Conservation (phyloP, 2,329 filamentous ascomycete species). For the Penicillium oxalicum region DNA sequence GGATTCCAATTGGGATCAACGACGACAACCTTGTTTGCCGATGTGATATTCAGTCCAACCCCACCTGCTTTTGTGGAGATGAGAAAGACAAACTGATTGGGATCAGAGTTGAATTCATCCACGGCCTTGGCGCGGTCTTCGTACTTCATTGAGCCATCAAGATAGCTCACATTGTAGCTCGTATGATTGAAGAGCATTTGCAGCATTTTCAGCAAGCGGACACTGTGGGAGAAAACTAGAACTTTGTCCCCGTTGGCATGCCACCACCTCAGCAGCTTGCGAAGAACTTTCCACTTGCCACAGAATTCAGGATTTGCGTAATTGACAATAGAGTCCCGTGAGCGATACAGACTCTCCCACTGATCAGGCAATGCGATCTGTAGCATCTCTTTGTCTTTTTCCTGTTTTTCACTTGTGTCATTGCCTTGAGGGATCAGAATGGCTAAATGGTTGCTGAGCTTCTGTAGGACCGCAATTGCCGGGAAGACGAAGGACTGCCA, state of each 20-base stretch:
- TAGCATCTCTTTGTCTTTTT: slow-evolving; percentile 69
- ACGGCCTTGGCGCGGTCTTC: slow-evolving; percentile 77
- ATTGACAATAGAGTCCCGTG: slow-evolving; percentile 71
- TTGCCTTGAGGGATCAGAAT: slow-evolving; percentile 66
- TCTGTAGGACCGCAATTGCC: slow-evolving; percentile 72
- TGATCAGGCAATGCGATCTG: slow-evolving; percentile 66
- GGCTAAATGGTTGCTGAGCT: slow-evolving; percentile 87
- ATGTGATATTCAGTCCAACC: slow-evolving; percentile 91
- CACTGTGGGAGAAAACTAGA: slow-evolving; percentile 88
- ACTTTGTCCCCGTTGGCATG: slow-evolving; percentile 87
- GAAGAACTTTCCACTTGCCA: slow-evolving; percentile 92
- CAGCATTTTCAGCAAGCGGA: slow-evolving; percentile 76
- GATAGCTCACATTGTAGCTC: slow-evolving; percentile 82
- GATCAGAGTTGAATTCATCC: slow-evolving; percentile 84
- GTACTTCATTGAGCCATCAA: slow-evolving; percentile 78
- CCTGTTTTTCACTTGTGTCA: slow-evolving; percentile 65
- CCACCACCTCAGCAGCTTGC: slow-evolving; percentile 84
- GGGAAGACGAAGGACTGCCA: slow-evolving; percentile 83
- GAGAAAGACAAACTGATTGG: slow-evolving; percentile 84
- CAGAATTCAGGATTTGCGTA: slow-evolving; percentile 86
- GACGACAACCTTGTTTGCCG: slow-evolving; percentile 95
- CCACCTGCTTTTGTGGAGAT: slow-evolving; percentile 93
- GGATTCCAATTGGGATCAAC: slow-evolving; percentile 98
- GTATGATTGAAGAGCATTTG: slow-evolving; percentile 81
- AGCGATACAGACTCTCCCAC: slow-evolving; percentile 68